These are phyloP conservation scores for Singerocomus rubriflavus DNA, from an alignment of 1,284 basidiomycete species.

Conservation along the genomic window DNA sequence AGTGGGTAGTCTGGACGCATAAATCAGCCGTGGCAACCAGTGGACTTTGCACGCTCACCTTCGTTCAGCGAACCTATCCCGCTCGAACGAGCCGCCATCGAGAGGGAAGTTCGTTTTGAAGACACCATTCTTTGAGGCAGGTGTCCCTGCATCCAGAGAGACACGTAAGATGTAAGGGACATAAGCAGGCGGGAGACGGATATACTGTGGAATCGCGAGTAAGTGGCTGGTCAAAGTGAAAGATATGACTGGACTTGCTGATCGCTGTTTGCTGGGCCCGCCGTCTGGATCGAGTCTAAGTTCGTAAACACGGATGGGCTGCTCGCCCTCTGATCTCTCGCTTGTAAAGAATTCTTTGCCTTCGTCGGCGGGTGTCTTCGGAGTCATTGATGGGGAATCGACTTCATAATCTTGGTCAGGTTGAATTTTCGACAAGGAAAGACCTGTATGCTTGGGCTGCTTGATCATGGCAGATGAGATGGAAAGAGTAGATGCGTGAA, in stretches of 20 bases:
- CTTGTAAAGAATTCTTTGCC: slow-evolving; percentile 84
- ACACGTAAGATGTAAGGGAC: slow-evolving; percentile 87
- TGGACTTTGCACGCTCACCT: slow-evolving; percentile 46
- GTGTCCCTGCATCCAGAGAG: slow-evolving; percentile 84
- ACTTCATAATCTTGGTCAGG: not conserved
- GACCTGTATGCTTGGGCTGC: not conserved
- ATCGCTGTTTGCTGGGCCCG: slow-evolving; percentile 79
- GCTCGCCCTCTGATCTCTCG: slow-evolving; percentile 49
- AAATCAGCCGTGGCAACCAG: slow-evolving; percentile 9
- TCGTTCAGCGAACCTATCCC: slow-evolving; percentile 74
- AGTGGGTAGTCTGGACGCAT: slow-evolving; percentile 60
- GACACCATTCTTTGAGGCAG: slow-evolving; percentile 82
- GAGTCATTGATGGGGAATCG: slow-evolving; percentile 39
- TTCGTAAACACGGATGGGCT: slow-evolving; percentile 79
- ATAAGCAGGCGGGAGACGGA: slow-evolving; percentile 89
- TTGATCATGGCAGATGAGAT: slow-evolving; percentile 8
- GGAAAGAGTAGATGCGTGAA: not conserved
- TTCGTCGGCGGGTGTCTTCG: slow-evolving; percentile 89
- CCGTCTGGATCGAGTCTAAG: slow-evolving; percentile 85
- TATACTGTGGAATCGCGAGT: slow-evolving; percentile 60
- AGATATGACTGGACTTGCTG: slow-evolving; percentile 49
- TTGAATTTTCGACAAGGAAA: slow-evolving; percentile 17
- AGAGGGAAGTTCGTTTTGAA: slow-evolving; percentile 95
- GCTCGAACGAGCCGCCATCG: slow-evolving; percentile 81
- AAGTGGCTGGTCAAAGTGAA: slow-evolving; percentile 2